Conservation (phyloP, 2,329 filamentous ascomycete species). For the Beauveria brongniartii region DNA sequence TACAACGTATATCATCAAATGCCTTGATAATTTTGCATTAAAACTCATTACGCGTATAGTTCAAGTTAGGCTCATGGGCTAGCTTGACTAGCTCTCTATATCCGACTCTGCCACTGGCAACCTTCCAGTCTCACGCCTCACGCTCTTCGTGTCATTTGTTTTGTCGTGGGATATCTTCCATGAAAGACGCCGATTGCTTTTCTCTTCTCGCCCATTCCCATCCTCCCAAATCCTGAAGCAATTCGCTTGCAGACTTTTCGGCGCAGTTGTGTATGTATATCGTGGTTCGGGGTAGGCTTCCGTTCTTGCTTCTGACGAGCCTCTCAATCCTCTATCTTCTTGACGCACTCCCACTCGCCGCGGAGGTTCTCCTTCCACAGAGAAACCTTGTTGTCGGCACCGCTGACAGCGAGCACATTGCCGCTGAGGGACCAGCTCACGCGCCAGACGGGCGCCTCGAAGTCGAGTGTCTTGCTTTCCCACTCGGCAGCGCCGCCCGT, state of each 20-base stretch:
- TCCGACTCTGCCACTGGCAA: neutral
- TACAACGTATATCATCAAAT: neutral
- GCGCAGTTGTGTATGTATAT: neutral
- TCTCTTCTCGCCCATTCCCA: too few species aligned
- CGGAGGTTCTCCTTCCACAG: constrained; percentile 98
- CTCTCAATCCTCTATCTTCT: constrained; percentile 80
- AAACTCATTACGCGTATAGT: constrained; percentile 10
- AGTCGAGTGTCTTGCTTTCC: constrained; percentile 76
- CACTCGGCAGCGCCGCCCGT: constrained; percentile 61
- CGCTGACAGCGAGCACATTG: constrained; percentile 89
- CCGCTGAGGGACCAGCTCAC: constrained; percentile 97
- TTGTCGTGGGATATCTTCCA: neutral
- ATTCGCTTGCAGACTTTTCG: neutral
- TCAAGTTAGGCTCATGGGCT: neutral
- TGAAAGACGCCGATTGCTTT: neutral
- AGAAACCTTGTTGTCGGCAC: constrained; percentile 92
- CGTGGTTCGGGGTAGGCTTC: neutral
- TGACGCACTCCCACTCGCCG: constrained; percentile 95
- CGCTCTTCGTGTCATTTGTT: neutral
- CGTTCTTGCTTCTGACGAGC: neutral
- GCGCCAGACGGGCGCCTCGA: constrained; percentile 87
- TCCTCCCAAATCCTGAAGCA: neutral
- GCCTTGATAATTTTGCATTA: constrained; percentile 1
- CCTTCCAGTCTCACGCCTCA: neutral
- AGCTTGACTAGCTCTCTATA: neutral